phyloP scores from a whole-genome alignment of 331 rosid genomes.

The Acacia pycnantha region DNA sequence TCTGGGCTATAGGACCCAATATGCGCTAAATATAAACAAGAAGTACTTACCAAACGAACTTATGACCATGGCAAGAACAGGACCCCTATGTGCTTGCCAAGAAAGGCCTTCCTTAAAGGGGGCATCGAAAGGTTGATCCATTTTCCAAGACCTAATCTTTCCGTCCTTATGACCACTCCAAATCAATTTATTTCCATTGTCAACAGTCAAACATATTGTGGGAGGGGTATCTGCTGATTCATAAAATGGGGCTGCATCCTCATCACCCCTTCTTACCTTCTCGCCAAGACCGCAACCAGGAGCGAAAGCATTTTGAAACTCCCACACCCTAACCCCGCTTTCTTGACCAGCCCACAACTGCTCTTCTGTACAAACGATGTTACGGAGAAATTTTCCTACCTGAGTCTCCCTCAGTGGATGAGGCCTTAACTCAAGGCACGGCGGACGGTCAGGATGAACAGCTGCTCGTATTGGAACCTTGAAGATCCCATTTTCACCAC shows the following conservation, averaged over 20 bases:
- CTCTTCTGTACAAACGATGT: conserved; percentile 78
- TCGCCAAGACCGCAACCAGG: conserved; percentile 75
- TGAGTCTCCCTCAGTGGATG: conserved; percentile 96
- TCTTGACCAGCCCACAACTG: conserved; percentile 98
- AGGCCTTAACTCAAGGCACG: conserved; percentile 93
- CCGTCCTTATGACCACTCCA: conserved; percentile 99
- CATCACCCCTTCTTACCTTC: conserved; percentile 85
- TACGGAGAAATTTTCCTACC: conserved; percentile 80
- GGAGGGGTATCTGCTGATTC: conserved; percentile 80
- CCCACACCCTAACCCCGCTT: conserved; percentile 86
- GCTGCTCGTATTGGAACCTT: conserved; percentile 72
- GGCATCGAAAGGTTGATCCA: conserved; percentile 61
- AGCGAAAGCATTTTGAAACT: conserved; percentile 52
- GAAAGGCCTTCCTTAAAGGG: conserved; percentile 98
- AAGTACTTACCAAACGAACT: conserved; percentile 55
- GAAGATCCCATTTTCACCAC: conserved; percentile 69
- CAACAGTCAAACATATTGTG: conserved; percentile 68
- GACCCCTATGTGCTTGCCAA: conserved; percentile 91
- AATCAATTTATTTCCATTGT: conserved; percentile 57
- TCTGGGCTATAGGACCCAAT: not conserved
- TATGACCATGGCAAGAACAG: conserved; percentile 74
- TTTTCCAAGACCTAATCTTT: conserved; percentile 88
- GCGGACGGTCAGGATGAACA: conserved; percentile 85
- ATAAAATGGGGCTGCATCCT: conserved; percentile 83
- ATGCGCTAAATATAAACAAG: not conserved